Base-by-base conservation (phyloP, 495 filamentous ascomycete genomes). In the Talaromyces wortmannii region DNA sequence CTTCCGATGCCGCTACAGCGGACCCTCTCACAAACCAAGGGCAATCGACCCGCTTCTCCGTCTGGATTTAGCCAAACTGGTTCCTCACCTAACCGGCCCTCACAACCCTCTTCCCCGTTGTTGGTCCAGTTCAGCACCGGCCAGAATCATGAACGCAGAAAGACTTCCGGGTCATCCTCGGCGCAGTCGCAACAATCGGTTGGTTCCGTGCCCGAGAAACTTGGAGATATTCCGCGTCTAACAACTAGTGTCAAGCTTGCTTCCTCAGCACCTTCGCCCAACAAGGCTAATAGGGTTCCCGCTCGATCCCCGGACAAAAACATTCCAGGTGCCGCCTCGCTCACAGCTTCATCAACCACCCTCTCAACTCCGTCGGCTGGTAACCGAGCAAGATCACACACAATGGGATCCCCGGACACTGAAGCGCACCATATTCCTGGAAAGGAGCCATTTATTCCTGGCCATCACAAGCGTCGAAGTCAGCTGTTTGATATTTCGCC, bases 401-500 rank as follows among this genome's bases (percentile, higher is more conserved):
- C 94, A 2, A 89, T 97, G 53, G 94, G 94, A 6, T 97, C 94
- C 16, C 88, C 96, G 64, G 94, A 97, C 69, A 87, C 87, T 6
- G 95, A 92, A 74, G 16, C 66, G 48, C 66, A 67, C 10, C 66
- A 66, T 7, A 63, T 61, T 6, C 55, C 71, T 8, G 51, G 83
- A n/a, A 75, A 83, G 46, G 85, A 95, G 57, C 73, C 87, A 33
- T 83, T 90, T 57, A 59, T 81, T 6, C 83, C 87, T 0, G 78
- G 83, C 31, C 92, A 96, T 56, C 82, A 91, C 63, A 96, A 97
- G 67, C 88, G 92, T 30, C 82, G 91, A 59, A 97, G 91, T 65
- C 92, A 96, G 65, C 85, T 97, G 7, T 89, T 96, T 61, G 95
- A 97, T 64, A 87, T 96, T 67, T 97, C 95, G 4, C 94, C 94